Evolutionary conservation across 805 yeast genomes (phyloP), one percentile per base, ranked within the genome.

Genomic region (Schwanniomyces yamadae): DNA sequence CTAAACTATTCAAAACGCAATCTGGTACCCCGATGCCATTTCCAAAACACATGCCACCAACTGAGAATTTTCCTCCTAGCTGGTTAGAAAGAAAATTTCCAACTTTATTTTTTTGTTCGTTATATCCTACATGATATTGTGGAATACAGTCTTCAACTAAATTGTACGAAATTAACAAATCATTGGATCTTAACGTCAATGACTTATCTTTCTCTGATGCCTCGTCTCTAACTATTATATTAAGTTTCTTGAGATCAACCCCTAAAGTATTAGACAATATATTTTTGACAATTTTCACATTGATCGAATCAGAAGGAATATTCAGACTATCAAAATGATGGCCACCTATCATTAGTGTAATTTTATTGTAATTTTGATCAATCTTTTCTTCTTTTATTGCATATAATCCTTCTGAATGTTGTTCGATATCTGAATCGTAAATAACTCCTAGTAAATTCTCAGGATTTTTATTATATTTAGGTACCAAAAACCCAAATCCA

Each of bases 331-430:
- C 55, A 33, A 59, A 63, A 21, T 55, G 70, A 50, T 84, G 86
- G 1, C 97, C 97, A 4, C 97, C 97, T 48, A 89, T 63, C 97
- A 91, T 91, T 17, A 87, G 73, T 0, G 99, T 93, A 37, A 90
- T 54, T 48, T 84, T 87, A 4, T 88, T 77, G 46, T 80, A 82
- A 0, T 65, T 31, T 10, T 22, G 27, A 12, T 21, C n/a, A n/a
- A 15, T 11, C 11, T n/a, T 16, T 12, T 12, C 23, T 4, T 9
- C 9, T 8, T 11, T 19, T 3, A 11, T 26, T 12, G 22, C 23
- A 20, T 20, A 37, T 13, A 44, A 26, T 17, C 26, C 42, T 37
- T 25, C 15, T 1, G 44, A 32, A 17, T 45, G 38, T 14, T 32
- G 31, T 50, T 85, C 93, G 15, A 87, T 77, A 36, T 87, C 88